Evolutionary conservation across 1,284 basidiomycete genomes (phyloP).

Genomic region (Gymnopus androsaceus): DNA sequence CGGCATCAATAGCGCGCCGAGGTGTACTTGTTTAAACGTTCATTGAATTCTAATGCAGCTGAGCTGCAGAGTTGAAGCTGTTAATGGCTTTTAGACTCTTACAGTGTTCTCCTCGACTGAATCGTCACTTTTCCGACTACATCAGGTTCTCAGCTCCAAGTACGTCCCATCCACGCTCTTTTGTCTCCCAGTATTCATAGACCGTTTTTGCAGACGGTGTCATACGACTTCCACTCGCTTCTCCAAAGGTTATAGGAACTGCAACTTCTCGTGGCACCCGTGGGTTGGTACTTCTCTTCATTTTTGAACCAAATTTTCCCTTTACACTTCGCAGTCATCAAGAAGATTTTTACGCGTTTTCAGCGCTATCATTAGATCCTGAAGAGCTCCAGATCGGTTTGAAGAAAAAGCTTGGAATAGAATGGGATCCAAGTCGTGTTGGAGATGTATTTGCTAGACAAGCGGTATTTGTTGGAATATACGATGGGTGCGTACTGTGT

Average conservation of each 20-base stretch:
- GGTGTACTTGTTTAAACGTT: neutral
- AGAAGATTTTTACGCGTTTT: slow-evolving; percentile 82
- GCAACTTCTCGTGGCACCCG: slow-evolving; percentile 77
- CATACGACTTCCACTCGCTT: slow-evolving; percentile 43
- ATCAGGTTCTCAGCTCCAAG: slow-evolving; percentile 17
- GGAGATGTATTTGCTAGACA: slow-evolving; percentile 69
- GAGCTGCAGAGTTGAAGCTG: slow-evolving; percentile 3
- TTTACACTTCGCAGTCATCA: slow-evolving; percentile 58
- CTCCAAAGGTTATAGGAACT: slow-evolving; percentile 68
- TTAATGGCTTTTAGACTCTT: slow-evolving; percentile 35
- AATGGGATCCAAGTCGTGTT: slow-evolving; percentile 71
- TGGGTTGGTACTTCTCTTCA: slow-evolving; percentile 44
- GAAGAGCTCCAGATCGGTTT: slow-evolving; percentile 69
- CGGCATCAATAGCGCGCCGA: neutral
- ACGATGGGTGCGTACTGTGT: slow-evolving; percentile 70
- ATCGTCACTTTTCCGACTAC: slow-evolving; percentile 19
- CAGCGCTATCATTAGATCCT: slow-evolving; percentile 72
- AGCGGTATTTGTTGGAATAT: slow-evolving; percentile 84
- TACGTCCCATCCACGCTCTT: neutral
- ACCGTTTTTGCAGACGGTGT: slow-evolving; percentile 32
- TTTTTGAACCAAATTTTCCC: slow-evolving; percentile 1
- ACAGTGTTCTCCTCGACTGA: slow-evolving; percentile 8
- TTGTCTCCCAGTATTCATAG: neutral
- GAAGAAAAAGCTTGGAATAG: slow-evolving; percentile 59
- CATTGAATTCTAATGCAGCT: slow-evolving; percentile 10